phyloP scores from a whole-genome alignment of 805 yeast species.

The Isabelozyma gotoi region DNA sequence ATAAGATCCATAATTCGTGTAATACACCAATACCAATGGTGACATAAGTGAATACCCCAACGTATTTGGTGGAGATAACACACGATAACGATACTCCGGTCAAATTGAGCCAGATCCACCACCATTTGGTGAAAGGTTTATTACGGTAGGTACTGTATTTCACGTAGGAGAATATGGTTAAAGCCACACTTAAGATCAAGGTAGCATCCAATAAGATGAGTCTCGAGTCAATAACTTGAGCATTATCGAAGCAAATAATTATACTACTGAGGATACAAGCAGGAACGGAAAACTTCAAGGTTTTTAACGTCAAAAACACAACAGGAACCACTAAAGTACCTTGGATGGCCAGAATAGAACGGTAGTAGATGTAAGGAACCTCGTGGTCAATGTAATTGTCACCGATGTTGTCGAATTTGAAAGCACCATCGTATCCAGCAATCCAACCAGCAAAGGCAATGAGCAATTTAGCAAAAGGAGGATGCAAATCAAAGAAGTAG shows the following conservation, averaged over 20 bases:
- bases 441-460: slow-evolving; percentile 89
- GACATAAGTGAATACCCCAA: slow-evolving; percentile 88
- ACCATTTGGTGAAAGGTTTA: slow-evolving; percentile 60
- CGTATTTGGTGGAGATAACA: slow-evolving; percentile 94
- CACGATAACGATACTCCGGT: slow-evolving; percentile 88
- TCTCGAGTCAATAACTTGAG: slow-evolving; percentile 87
- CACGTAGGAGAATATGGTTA: slow-evolving; percentile 74
- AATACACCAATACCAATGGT: slow-evolving; percentile 86
- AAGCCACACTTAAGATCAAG: slow-evolving; percentile 77
- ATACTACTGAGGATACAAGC: slow-evolving; percentile 77
- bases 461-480: slow-evolving; percentile 93
- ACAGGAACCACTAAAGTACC: slow-evolving; percentile 83
- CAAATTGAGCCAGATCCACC: slow-evolving; percentile 86
- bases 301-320: slow-evolving; percentile 81
- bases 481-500: slow-evolving; percentile 94
- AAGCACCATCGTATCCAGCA: slow-evolving; percentile 87
- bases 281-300: slow-evolving; percentile 73
- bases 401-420: slow-evolving; percentile 89
- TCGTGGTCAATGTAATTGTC: slow-evolving; percentile 73
- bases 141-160: slow-evolving; percentile 69
- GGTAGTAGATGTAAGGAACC: slow-evolving; percentile 83
- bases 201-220: slow-evolving; percentile 91
- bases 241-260: slow-evolving; percentile 82
- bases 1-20: slow-evolving; percentile 83
- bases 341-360: slow-evolving; percentile 75